Conservation (phyloP, 257 asterid genomes). For the Nicotiana attenuata region DNA sequence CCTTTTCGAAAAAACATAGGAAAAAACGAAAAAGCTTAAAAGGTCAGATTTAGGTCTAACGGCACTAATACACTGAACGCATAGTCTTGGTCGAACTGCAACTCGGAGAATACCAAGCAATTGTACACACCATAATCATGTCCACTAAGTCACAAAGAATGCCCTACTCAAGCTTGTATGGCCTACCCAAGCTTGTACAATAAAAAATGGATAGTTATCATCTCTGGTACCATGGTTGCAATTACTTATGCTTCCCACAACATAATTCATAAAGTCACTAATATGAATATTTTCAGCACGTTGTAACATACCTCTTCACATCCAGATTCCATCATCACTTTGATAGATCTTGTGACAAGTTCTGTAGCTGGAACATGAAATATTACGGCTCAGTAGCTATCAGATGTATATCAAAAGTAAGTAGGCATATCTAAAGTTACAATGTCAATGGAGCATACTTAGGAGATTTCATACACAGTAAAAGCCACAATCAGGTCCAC, state of each 20-base stretch:
- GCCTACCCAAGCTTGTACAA: background rate
- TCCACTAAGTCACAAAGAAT: background rate
- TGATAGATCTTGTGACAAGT: slow-evolving; percentile 71
- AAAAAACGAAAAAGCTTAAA: background rate
- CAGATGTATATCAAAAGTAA: background rate
- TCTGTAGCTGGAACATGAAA: slow-evolving; percentile 60
- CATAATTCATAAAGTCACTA: background rate
- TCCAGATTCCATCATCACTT: slow-evolving; percentile 85
- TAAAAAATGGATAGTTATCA: background rate
- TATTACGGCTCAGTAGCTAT: background rate
- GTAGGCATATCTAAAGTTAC: background rate
- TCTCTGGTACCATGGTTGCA: background rate
- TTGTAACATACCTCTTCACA: slow-evolving; percentile 75
- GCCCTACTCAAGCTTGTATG: background rate
- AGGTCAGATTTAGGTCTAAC: background rate
- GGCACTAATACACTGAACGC: background rate
- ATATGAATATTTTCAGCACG: background rate
- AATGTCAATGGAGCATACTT: background rate
- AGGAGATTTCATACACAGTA: background rate
- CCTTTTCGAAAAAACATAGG: background rate
- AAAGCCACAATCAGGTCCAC: background rate
- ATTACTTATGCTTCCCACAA: background rate
- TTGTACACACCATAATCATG: background rate
- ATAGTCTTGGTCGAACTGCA: background rate
- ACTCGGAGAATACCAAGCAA: background rate